phyloP scores from a whole-genome alignment of 345 rosid species.

The Geranium rotundifolium region DNA sequence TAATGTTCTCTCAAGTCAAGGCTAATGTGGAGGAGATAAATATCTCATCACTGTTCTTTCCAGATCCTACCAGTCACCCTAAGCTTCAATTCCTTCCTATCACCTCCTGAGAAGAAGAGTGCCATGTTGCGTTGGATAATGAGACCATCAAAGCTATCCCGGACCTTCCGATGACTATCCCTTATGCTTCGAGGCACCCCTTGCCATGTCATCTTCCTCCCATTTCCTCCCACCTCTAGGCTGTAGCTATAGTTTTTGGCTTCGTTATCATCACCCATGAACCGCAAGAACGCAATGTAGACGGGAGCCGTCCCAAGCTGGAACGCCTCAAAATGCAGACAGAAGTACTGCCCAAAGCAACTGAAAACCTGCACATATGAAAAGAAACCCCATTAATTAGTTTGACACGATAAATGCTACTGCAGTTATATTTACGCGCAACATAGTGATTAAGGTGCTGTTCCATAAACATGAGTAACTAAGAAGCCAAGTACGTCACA shows the following conservation, averaged over 20 bases:
- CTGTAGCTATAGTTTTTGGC: slow-evolving; percentile 72
- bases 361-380: slow-evolving; percentile 43
- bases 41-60: slow-evolving; percentile 50
- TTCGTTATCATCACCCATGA: slow-evolving; percentile 71
- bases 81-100: slow-evolving; percentile 65
- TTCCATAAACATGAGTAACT: no score
- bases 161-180: slow-evolving; percentile 69
- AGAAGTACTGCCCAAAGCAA: slow-evolving; percentile 72
- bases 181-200: slow-evolving; percentile 75
- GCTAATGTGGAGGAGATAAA: not conserved
- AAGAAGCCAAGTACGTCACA: no score
- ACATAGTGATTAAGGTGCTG: no score
- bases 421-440: no score
- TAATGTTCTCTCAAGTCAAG: slow-evolving; percentile 3
- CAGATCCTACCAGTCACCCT: slow-evolving; percentile 77
- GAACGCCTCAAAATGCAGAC: slow-evolving; percentile 74
- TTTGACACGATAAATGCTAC: no score
- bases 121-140: slow-evolving; percentile 76
- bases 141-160: slow-evolving; percentile 74
- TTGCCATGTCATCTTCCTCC: slow-evolving; percentile 68
- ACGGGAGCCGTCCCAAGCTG: slow-evolving; percentile 74
- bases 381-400: no score
- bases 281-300: slow-evolving; percentile 66
- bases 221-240: slow-evolving; percentile 80
- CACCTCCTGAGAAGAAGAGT: slow-evolving; percentile 78